Evolutionary conservation across 306 rosid species (phyloP).

Genomic region (Urtica urens): DNA sequence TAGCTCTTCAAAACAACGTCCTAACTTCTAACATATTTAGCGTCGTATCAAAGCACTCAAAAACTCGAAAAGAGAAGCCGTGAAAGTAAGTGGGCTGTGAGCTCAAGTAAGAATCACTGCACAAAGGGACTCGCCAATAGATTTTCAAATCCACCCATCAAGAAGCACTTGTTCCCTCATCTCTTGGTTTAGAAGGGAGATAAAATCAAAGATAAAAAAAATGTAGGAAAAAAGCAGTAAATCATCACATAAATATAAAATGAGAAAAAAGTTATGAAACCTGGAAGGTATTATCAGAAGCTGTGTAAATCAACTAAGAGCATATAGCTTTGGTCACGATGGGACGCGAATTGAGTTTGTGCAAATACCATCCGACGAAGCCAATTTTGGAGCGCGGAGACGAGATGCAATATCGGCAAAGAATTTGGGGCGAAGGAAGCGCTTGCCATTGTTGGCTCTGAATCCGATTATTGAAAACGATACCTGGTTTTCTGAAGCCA

Average conservation of each 20-base stretch:
- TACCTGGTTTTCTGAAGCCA: no score
- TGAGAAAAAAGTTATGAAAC: conserved; percentile 20
- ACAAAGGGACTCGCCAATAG: background rate
- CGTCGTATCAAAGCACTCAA: no score
- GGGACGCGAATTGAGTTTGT: conserved; percentile 38
- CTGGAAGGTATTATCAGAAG: conserved; percentile 61
- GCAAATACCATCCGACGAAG: conserved; percentile 51
- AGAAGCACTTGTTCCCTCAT: background rate
- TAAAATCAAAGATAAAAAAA: background rate
- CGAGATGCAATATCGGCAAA: no score
- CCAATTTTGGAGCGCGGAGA: conserved; percentile 24
- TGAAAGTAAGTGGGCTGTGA: no score
- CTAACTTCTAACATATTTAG: no score
- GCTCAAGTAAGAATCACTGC: no score
- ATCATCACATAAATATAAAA: no score
- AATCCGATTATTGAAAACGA: no score
- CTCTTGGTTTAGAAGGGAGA: background rate
- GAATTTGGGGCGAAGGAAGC: conserved; percentile 1
- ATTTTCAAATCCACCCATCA: background rate
- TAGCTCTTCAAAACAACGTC: no score
- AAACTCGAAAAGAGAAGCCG: no score
- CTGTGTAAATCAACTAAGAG: conserved; percentile 43
- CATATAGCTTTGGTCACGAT: conserved; percentile 41
- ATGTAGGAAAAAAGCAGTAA: no score
- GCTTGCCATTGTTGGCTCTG: no score